phyloP scores from a whole-genome alignment of 2,329 filamentous ascomycete species.

The Pestalotiopsis sp. region DNA sequence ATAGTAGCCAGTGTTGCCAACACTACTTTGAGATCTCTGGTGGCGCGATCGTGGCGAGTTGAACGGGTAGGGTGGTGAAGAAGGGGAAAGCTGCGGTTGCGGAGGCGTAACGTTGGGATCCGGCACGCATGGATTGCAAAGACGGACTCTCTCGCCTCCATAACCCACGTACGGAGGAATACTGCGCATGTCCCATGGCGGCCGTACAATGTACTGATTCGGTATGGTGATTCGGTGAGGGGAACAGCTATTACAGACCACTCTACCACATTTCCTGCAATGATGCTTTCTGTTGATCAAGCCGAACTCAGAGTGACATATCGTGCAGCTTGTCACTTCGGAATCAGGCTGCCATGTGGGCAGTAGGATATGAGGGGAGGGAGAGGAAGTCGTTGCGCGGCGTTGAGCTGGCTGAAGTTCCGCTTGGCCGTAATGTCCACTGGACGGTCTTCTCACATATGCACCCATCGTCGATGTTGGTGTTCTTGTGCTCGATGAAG shows the following conservation, averaged over 20 bases:
- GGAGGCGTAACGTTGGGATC: conserved; percentile 64
- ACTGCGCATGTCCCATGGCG: conserved; percentile 51
- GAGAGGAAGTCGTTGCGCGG: not conserved
- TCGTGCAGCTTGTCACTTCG: conserved; percentile 82
- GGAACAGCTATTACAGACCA: conserved; percentile 88
- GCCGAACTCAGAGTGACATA: conserved; percentile 79
- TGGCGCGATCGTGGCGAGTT: conserved; percentile 41
- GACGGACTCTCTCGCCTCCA: conserved; percentile 60
- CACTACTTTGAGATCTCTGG: conserved; percentile 49
- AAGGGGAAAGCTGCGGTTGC: conserved; percentile 41
- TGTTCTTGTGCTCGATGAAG: not conserved
- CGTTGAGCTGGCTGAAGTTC: not conserved
- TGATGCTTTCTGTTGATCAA: conserved; percentile 91
- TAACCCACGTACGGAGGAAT: conserved; percentile 41
- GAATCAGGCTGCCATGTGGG: conserved; percentile 89
- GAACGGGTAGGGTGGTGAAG: conserved; percentile 16
- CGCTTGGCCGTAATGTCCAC: not conserved
- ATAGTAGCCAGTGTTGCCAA: conserved; percentile 35
- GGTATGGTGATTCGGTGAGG: conserved; percentile 95
- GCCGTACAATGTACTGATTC: conserved; percentile 87
- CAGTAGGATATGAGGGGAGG: conserved; percentile 51
- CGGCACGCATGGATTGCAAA: conserved; percentile 66
- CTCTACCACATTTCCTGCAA: conserved; percentile 91
- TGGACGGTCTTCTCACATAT: no score
- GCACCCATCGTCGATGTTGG: not conserved